Percentiles rank a stretch among this genome's conserved stretches.
Evolutionary conservation across 2,329 filamentous ascomycete genomes (phyloP).

Genomic region (Tolypocladium endophyticum): DNA sequence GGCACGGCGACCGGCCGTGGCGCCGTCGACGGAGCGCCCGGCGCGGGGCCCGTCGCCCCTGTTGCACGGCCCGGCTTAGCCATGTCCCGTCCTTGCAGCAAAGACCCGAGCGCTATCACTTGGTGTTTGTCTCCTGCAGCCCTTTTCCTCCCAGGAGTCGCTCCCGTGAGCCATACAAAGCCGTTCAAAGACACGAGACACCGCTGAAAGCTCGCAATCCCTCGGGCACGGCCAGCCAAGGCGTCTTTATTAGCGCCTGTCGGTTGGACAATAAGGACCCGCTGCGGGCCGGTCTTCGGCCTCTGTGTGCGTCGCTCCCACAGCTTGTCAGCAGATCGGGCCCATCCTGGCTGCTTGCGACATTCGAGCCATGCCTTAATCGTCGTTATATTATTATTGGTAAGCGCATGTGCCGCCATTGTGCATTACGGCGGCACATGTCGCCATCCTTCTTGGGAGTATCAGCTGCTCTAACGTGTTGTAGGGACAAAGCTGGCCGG

Average conservation of each 20-base stretch:
- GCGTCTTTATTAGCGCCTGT: neutral
- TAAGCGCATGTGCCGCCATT: neutral
- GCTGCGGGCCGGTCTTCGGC: neutral
- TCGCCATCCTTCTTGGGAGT: neutral
- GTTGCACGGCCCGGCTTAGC: neutral
- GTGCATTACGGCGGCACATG: neutral
- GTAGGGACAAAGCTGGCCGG: neutral
- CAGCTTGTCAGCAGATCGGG: neutral
- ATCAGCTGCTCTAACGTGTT: neutral
- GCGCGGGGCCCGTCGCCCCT: neutral
- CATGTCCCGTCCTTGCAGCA: neutral
- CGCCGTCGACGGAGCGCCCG: neutral
- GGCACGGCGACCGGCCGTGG: neutral
- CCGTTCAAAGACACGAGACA: neutral
- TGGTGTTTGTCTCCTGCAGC: neutral
- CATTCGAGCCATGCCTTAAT: neutral
- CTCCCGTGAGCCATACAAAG: neutral
- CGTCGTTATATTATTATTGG: neutral
- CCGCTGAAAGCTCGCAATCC: neutral
- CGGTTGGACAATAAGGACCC: neutral
- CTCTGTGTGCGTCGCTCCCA: too few species aligned
- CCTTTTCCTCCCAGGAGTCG: neutral
- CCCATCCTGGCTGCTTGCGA: neutral
- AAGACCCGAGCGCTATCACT: neutral
- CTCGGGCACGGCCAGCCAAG: neutral